Evolutionary conservation across 305 asterid genomes (phyloP), one percentile per base, ranked within the genome.

Genomic region (Fraxinus latifolia): DNA sequence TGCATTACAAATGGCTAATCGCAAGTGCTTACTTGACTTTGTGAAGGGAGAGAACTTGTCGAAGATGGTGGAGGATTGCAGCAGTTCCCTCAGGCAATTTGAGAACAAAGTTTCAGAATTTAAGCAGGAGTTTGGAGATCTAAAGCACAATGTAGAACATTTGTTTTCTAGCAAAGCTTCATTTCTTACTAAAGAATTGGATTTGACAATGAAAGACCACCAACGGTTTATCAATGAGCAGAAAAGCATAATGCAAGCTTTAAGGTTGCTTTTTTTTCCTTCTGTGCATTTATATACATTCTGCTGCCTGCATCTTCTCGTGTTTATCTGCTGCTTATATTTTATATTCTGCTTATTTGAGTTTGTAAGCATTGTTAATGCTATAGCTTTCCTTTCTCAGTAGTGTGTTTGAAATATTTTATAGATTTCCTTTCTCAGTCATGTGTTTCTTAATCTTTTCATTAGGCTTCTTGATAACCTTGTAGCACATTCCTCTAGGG

Each of bases 201-300:
- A 94, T 74, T 71, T 83, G 84, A 83, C 92, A 36, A 85, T 96
- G 55, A 92, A 91, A 83, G 97, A 93, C 55, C 94, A 89, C 82
- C 98, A 91, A 81, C 84, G 85, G 77, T 83, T 87, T 82, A 89
- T 88, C 83, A 90, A 84, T 87, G 98, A 94, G 90, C 99, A 94
- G 83, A 91, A 90, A 86, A 90, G 98, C 88, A 94, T 96, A 84
- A 91, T 96, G 98, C 98, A 93, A 86, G 92, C 97, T 81, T 89
- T 96, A 82, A 93, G 99, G 99, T 96, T 39, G 50, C 85, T 55
- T 83, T 82, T 78, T 78, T 78, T 34, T 34, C 83, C 80, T 86
- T 60, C 82, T 71, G 75, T 68, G 74, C 74, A 9, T 11, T n/a
- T 65, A 15, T 65, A 25, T 67, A 29, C 37, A 1, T 11, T 68